Evolutionary conservation across 1,139 yeast species (phyloP).

Genomic region (Blastobotrys capitulatus): DNA sequence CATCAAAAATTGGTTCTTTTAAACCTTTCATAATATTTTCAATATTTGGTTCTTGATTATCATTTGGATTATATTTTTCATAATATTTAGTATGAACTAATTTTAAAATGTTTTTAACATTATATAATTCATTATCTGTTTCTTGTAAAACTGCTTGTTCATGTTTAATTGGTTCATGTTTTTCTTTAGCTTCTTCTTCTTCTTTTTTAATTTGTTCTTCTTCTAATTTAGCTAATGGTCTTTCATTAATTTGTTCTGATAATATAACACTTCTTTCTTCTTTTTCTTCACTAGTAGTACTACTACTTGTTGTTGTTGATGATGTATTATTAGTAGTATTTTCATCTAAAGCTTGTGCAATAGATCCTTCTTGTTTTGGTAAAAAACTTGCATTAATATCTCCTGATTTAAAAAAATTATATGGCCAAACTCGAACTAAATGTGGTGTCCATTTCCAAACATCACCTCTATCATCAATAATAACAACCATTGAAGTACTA

Average conservation of each 20-base stretch:
- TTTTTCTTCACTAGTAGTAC: too few relatives aligned
- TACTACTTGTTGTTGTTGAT: too few relatives aligned
- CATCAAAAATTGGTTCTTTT: conserved; percentile 62
- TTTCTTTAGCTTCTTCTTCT: conserved; percentile 22
- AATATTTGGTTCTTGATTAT: conserved; percentile 29
- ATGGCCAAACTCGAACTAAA: conserved; percentile 86
- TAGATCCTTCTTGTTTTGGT: conserved; percentile 66
- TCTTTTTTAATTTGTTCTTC: conserved; percentile 54
- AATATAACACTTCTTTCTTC: conserved; percentile 51
- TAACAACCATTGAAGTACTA: conserved; percentile 93
- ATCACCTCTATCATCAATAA: conserved; percentile 96
- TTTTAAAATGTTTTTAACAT: conserved; percentile 57
- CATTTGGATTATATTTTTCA: conserved; percentile 35
- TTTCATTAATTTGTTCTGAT: conserved; percentile 62
- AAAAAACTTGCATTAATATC: conserved; percentile 92
- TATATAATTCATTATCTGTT: conserved; percentile 70
- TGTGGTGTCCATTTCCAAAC: conserved; percentile 98
- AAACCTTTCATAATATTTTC: conserved; percentile 59
- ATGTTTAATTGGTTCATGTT: conserved; percentile 10
- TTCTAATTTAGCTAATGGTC: conserved; percentile 82
- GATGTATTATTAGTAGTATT: neutral
- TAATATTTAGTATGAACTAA: conserved; percentile 67
- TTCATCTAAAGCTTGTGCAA: conserved; percentile 13
- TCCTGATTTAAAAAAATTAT: conserved; percentile 95
- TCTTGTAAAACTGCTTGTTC: conserved; percentile 54